Conservation (phyloP, 1,139 yeast genomes). For the Yamadazyma atlantica region DNA sequence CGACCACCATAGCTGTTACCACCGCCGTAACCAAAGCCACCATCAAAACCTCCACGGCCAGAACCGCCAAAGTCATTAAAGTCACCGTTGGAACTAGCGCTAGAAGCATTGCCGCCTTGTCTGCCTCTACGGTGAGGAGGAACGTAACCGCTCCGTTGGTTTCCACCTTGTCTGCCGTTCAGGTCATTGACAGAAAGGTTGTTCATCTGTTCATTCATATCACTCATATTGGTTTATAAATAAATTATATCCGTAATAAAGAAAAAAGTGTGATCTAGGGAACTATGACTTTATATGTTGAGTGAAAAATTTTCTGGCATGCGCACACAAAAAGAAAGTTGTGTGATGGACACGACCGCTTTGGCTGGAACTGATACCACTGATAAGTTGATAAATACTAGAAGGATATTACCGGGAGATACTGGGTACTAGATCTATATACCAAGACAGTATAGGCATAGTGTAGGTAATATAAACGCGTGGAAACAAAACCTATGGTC, state of each 20-base stretch:
- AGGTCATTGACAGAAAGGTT: constrained; percentile 38
- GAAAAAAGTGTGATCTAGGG: background rate
- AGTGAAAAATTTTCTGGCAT: background rate
- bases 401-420: too few species aligned
- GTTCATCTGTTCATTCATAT: constrained; percentile 44
- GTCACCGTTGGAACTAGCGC: constrained; percentile 6
- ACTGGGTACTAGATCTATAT: too few species aligned
- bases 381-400: too few species aligned
- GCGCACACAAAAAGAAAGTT: too few species aligned
- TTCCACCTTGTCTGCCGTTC: background rate
- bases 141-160: constrained; percentile 42
- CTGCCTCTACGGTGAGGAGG: constrained; percentile 67
- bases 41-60: constrained; percentile 7
- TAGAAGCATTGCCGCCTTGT: constrained; percentile 17
- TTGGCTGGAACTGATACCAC: too few species aligned
- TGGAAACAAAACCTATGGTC: too few species aligned
- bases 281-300: background rate
- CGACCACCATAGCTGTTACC: constrained; percentile 20
- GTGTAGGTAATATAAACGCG: too few species aligned
- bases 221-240: constrained; percentile 28
- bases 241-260: background rate
- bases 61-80: constrained; percentile 15
- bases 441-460: too few species aligned
- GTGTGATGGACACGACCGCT: too few species aligned
- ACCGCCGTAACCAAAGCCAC: constrained; percentile 21